A percentile compares a stretch with the other conserved stretches of the same genome.
These are phyloP conservation scores for Cytospora piceae DNA, from an alignment of 2,329 filamentous ascomycete species.

Conservation along the genomic window DNA sequence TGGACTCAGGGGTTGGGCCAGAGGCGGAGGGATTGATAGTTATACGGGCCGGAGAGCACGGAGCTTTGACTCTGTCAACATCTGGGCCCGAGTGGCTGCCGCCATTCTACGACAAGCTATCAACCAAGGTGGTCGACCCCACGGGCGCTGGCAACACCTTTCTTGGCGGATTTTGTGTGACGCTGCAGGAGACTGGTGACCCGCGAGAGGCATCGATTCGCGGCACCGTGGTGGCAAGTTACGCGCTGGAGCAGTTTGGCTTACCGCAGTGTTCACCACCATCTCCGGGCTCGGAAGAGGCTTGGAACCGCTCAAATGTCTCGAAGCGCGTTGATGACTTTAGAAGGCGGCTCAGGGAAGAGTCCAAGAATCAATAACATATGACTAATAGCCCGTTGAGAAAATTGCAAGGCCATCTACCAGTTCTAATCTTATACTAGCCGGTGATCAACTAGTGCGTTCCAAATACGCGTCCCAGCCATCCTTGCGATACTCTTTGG, in stretches of 20 bases:
- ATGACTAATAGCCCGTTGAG: background rate
- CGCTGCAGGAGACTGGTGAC: slow-evolving; percentile 34
- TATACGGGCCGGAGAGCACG: slow-evolving; percentile 17
- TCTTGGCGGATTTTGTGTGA: slow-evolving; percentile 39
- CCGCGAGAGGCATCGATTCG: slow-evolving; percentile 37
- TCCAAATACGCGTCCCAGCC: background rate
- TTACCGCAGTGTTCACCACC: slow-evolving; percentile 30
- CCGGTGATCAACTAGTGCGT: background rate
- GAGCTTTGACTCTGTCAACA: slow-evolving; percentile 15
- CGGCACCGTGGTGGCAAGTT: slow-evolving; percentile 41
- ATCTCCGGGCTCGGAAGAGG: background rate
- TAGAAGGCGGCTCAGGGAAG: background rate
- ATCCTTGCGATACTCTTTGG: too few species aligned
- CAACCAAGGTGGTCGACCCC: slow-evolving; percentile 38
- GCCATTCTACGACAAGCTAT: slow-evolving; percentile 34
- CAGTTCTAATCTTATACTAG: background rate
- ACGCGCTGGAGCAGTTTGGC: slow-evolving; percentile 40
- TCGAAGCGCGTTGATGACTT: background rate
- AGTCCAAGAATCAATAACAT: background rate
- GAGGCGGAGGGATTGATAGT: slow-evolving; percentile 8
- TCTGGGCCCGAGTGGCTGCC: slow-evolving; percentile 36
- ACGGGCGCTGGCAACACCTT: slow-evolving; percentile 45
- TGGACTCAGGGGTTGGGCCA: slow-evolving; percentile 13
- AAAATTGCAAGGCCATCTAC: background rate
- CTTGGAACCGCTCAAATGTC: background rate